Evolutionary conservation across 2,329 filamentous ascomycete genomes (phyloP).

Genomic region (Raffaelea albimanens): DNA sequence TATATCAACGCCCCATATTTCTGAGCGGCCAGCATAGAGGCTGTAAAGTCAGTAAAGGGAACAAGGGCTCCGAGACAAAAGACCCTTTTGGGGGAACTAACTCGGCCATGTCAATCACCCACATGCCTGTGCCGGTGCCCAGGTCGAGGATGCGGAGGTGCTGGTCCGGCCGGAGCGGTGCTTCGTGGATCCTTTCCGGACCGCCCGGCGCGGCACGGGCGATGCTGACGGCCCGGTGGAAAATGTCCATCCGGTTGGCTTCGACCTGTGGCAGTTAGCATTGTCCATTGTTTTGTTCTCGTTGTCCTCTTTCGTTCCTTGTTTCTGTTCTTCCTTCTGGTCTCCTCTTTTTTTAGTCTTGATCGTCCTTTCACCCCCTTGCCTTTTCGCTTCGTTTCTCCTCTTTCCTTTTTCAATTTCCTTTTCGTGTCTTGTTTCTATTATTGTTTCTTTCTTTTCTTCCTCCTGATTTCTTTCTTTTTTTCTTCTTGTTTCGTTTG

Average conservation of each 20-base stretch:
- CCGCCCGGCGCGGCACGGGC: conserved; percentile 35
- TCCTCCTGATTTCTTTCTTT: too few relatives aligned
- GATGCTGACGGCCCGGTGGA: conserved; percentile 66
- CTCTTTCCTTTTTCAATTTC: neutral
- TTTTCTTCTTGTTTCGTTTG: too few relatives aligned
- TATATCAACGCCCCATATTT: conserved; percentile 7
- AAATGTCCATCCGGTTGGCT: conserved; percentile 64
- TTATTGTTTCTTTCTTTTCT: too few relatives aligned
- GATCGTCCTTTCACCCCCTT: neutral
- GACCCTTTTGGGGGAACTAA: conserved; percentile 37
- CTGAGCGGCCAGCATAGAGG: conserved; percentile 4
- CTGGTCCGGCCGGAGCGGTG: conserved; percentile 20
- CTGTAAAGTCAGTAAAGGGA: neutral
- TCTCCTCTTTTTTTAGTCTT: too few relatives aligned
- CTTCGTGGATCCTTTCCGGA: conserved; percentile 24
- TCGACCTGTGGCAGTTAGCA: neutral
- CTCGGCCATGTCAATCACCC: conserved; percentile 80
- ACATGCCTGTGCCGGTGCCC: conserved; percentile 84
- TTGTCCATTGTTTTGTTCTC: neutral
- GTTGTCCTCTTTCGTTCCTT: neutral
- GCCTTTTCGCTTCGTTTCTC: neutral
- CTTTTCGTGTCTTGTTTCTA: neutral
- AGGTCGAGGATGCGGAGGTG: conserved; percentile 45
- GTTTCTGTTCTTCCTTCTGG: too few relatives aligned
- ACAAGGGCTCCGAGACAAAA: neutral